Evolutionary conservation across 108 stramenopile species (phyloP), one percentile per base, ranked within the genome.

Genomic region (Skeletonema menzelii): DNA sequence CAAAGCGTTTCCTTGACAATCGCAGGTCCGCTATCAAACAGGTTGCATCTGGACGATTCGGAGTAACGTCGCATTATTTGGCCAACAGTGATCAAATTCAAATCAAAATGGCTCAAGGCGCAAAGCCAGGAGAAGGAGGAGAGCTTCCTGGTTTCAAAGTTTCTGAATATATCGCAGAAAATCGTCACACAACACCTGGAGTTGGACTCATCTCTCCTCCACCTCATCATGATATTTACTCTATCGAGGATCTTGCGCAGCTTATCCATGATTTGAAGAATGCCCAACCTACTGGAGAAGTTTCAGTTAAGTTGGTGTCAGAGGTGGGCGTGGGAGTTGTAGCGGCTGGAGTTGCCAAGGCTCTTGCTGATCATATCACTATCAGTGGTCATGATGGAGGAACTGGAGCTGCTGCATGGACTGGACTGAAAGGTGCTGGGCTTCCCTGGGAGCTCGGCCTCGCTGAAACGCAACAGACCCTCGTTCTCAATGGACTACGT

Each of bases 71-170:
- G 1, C 88, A 96, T 68, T 97, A 97, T 79, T 85, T 97, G 31
- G 96, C 96, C 49, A 96, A 97, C 72, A 90, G 92, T 70, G 96
- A 97, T 82, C 97, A 97, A 86, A 93, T 97, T 66, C 95, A 97
- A 78, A 97, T 97, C 77, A 97, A 97, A 82, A 97, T 97, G 97
- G 97, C 97, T 8, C 97, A 97, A 83, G 97, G 97, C 57, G 95
- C 96, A 31, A 97, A 97, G 86, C 97, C 97, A 42, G 97, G 97
- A 61, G 97, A 97, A 86, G 97, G 97, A 58, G 97, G 97, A 34
- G 94, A 97, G 71, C 91, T 97, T 65, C 97, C 97, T 32, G 97
- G 97, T 22, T 89, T 91, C 83, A 97, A 97, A 74, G 97, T 97
- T 4, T 89, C 95, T 12, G 87, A 96, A 31, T 96, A 97, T 77